Evolutionary conservation across 495 filamentous ascomycete species (phyloP).

Genomic region (Copromyces sp.): DNA sequence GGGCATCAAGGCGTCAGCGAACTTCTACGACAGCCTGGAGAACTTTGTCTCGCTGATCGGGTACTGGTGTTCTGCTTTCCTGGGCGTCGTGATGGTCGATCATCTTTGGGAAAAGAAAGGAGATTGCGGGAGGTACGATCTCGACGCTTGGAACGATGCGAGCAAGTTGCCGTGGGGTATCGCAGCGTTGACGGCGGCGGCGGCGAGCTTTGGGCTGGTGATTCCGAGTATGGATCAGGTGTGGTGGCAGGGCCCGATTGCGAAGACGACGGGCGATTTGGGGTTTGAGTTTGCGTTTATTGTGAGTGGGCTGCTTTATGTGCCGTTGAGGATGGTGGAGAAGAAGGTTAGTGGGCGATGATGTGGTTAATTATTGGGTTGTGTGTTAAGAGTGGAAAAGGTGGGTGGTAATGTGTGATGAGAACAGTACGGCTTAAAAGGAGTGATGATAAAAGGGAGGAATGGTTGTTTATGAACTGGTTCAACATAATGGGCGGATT

Average conservation of each 20-base stretch:
- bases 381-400: not conserved
- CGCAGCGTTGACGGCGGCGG: conserved; percentile 32
- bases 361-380: not conserved
- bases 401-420: not conserved
- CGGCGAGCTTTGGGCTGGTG: conserved; percentile 35
- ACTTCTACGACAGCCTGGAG: conserved; percentile 42
- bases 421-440: not conserved
- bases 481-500: not conserved
- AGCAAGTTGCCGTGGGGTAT: conserved; percentile 35
- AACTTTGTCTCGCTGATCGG: conserved; percentile 46
- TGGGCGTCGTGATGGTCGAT: conserved; percentile 39
- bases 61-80: conserved; percentile 47
- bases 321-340: conserved; percentile 32
- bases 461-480: not conserved
- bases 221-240: conserved; percentile 46
- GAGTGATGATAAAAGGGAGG: not conserved
- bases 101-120: conserved; percentile 35
- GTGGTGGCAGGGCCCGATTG: conserved; percentile 47
- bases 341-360: conserved; percentile 19
- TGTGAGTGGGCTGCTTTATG: conserved; percentile 37
- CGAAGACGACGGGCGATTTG: conserved; percentile 44
- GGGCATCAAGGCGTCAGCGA: conserved; percentile 37
- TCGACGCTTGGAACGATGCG: conserved; percentile 38
- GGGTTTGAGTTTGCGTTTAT: conserved; percentile 49
- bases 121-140: conserved; percentile 29